These are phyloP conservation scores for Alternaria gaisen DNA, from an alignment of 2,329 filamentous ascomycete genomes.

Conservation along the genomic window DNA sequence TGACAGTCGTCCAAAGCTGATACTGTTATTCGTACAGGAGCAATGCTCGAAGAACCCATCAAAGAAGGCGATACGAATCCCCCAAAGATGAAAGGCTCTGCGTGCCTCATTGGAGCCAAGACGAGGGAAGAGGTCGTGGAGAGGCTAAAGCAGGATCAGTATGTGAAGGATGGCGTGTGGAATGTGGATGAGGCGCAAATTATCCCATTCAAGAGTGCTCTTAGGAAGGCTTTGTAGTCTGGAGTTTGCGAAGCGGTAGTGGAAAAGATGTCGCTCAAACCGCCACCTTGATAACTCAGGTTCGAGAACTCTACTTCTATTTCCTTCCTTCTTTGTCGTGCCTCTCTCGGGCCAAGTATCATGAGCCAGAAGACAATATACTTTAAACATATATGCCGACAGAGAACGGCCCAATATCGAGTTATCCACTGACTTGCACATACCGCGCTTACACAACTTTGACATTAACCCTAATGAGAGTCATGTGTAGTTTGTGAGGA, in stretches of 20 bases:
- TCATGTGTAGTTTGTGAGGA: not conserved
- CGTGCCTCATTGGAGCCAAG: slow-evolving; percentile 72
- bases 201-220: slow-evolving; percentile 59
- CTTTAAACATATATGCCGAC: not conserved
- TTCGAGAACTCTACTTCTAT: too few relatives aligned
- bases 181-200: slow-evolving; percentile 65
- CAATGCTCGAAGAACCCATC: slow-evolving; percentile 53
- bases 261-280: too few relatives aligned
- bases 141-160: slow-evolving; percentile 75
- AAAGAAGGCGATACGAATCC: slow-evolving; percentile 65
- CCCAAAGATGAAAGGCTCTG: slow-evolving; percentile 77
- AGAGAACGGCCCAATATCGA: not conserved
- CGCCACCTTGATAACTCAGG: too few relatives aligned
- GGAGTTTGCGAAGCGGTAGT: too few relatives aligned
- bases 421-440: not conserved
- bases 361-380: not conserved
- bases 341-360: not conserved
- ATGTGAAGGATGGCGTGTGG: slow-evolving; percentile 78
- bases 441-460: not conserved
- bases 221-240: slow-evolving; percentile 54
- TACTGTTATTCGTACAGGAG: slow-evolving; percentile 24
- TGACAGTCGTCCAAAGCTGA: not conserved
- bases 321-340: too few relatives aligned
- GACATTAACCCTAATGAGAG: not conserved
- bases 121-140: slow-evolving; percentile 75